A percentile compares a stretch with the other conserved stretches of the same genome.
Conservation (phyloP, 345 rosid genomes). For the Ailanthus altissimus region DNA sequence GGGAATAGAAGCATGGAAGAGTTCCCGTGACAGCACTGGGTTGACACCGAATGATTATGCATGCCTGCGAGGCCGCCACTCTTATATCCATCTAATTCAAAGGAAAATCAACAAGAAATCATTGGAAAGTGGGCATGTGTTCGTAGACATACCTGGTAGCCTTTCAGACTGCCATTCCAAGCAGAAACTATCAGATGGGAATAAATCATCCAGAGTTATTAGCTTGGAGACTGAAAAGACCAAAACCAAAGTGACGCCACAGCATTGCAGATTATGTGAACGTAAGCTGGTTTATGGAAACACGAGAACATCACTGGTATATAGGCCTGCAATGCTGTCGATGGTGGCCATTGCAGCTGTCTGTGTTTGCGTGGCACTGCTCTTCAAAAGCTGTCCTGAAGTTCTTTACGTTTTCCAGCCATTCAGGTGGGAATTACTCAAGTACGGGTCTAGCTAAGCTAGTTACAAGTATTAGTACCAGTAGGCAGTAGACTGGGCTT, state of each 20-base stretch:
- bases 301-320: constrained; percentile 36
- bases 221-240: constrained; percentile 34
- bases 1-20: constrained; percentile 62
- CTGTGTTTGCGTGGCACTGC: constrained; percentile 65
- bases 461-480: constrained; percentile 9
- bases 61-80: constrained; percentile 46
- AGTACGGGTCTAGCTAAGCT: constrained; percentile 54
- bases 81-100: constrained; percentile 57
- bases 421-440: constrained; percentile 66
- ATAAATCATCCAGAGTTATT: constrained; percentile 6
- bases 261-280: constrained; percentile 48
- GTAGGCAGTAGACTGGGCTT: neutral
- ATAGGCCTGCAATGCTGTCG: constrained; percentile 60
- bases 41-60: constrained; percentile 67
- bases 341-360: constrained; percentile 69
- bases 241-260: constrained; percentile 22
- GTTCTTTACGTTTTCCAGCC: constrained; percentile 50
- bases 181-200: constrained; percentile 34
- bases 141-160: constrained; percentile 43
- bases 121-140: constrained; percentile 34
- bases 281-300: constrained; percentile 37
- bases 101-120: constrained; percentile 46
- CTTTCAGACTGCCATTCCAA: constrained; percentile 18
- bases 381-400: constrained; percentile 69
- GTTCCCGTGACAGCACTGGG: constrained; percentile 51